Base-by-base conservation (phyloP, 306 rosid genomes). In the Ammopiptanthus mongolicus region DNA sequence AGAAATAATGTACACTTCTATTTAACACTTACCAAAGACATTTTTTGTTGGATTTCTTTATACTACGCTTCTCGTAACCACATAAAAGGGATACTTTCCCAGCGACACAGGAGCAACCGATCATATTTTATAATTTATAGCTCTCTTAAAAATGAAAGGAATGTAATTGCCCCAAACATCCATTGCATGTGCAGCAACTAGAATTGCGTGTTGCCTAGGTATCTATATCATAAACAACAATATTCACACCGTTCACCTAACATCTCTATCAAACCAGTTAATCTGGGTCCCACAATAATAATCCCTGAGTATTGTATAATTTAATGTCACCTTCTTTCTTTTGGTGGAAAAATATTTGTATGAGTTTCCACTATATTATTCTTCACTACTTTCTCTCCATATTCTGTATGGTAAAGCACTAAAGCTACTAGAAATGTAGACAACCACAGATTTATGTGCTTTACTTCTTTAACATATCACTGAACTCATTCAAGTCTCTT, bases 131-230 rank as follows among this genome's bases (percentile, higher is more conserved):
- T 63, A 62, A 75, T 63, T 28, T 3, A 17, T 17, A 11, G 19
- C 9, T 9, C 65, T 51, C 79, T 34, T 42, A 79, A 71, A 5
- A 72, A 14, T 64, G 79, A 58, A 71, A 22, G 71, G 65, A 57
- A 71, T 76, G 59, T 7, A 29, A 70, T 37, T 21, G 57, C 64
- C 73, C 31, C 80, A 73, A 70, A 69, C 15, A 73, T 72, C 74
- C 75, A 57, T 75, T 58, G 78, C 90, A 89, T 78, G 87, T 80
- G 86, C 86, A 75, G 75, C 79, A 71, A 58, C 72, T 80, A 74
- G 83, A 77, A 58, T 33, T 71, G 77, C 47, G 80, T 50, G 84
- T 42, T 29, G 47, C 78, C 66, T 56, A 41, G 80, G 87, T 63
- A 63, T 44, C 46, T 63, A 70, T 19, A 11, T 33, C 12, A 55